phyloP scores from a whole-genome alignment of 2,329 filamentous ascomycete genomes.

The Calonectria hawksworthii region DNA sequence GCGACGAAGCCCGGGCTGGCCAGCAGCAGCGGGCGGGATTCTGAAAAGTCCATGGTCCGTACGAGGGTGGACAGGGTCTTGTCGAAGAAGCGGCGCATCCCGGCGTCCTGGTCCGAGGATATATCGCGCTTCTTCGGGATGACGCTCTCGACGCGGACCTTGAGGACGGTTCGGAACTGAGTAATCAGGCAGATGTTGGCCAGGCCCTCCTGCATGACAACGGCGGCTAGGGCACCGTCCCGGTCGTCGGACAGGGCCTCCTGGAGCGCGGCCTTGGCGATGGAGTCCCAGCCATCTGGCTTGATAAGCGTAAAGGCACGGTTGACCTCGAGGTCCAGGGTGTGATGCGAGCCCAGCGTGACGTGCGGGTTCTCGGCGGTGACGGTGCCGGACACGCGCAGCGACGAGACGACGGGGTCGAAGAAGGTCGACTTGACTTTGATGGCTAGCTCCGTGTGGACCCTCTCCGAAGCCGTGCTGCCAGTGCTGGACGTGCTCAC shows the following conservation, averaged over 20 bases:
- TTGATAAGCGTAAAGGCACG: slow-evolving; percentile 92
- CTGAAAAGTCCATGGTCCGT: slow-evolving; percentile 81
- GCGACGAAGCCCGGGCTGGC: slow-evolving; percentile 93
- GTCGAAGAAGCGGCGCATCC: slow-evolving; percentile 81
- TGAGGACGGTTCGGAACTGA: slow-evolving; percentile 82
- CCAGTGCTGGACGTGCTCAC: slow-evolving; percentile 62
- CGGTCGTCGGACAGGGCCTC: slow-evolving; percentile 85
- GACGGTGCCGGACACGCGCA: slow-evolving; percentile 70
- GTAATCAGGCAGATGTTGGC: slow-evolving; percentile 89
- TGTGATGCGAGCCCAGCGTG: slow-evolving; percentile 69
- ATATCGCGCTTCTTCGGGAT: slow-evolving; percentile 78
- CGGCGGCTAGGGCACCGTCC: slow-evolving; percentile 86
- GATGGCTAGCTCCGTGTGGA: slow-evolving; percentile 71
- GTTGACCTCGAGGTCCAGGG: slow-evolving; percentile 86
- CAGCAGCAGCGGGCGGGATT: slow-evolving; percentile 81
- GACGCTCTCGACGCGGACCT: slow-evolving; percentile 71
- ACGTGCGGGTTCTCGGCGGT: slow-evolving; percentile 67
- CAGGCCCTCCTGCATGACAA: slow-evolving; percentile 92
- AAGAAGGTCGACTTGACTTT: slow-evolving; percentile 71
- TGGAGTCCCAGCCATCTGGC: slow-evolving; percentile 87
- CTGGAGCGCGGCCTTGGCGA: slow-evolving; percentile 82
- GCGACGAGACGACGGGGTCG: slow-evolving; percentile 67
- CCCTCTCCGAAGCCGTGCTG: slow-evolving; percentile 65
- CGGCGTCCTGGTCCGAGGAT: slow-evolving; percentile 76
- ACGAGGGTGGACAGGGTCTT: slow-evolving; percentile 82